Conservation (phyloP, 2,329 filamentous ascomycete species). For the Phoma sp. region DNA sequence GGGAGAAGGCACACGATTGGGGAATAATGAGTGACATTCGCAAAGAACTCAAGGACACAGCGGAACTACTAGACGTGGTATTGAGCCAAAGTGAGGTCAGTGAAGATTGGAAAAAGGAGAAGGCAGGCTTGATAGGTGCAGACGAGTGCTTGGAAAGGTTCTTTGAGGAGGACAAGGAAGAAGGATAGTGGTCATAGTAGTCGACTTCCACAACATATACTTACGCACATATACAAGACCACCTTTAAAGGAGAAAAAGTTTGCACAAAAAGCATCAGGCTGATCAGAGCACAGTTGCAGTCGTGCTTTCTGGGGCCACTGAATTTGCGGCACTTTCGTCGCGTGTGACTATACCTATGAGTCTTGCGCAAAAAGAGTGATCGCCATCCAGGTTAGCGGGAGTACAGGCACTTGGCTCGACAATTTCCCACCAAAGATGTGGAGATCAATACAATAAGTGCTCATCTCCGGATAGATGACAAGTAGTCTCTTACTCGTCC, state of each 20-base stretch:
- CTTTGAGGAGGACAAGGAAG: constrained; percentile 20
- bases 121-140: constrained; percentile 15
- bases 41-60: constrained; percentile 29
- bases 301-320: not conserved
- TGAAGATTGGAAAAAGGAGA: constrained; percentile 27
- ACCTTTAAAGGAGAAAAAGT: too few relatives aligned
- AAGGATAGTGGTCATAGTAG: too few relatives aligned
- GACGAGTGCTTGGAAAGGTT: constrained; percentile 14
- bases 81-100: constrained; percentile 24
- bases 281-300: not conserved
- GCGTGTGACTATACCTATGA: constrained; percentile 9
- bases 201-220: too few relatives aligned
- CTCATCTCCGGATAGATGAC: not conserved
- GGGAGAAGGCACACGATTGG: not conserved
- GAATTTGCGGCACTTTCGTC: not conserved
- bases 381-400: not conserved
- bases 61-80: constrained; percentile 38
- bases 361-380: constrained; percentile 8
- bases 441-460: not conserved
- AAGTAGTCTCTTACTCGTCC: not conserved
- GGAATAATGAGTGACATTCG: not conserved
- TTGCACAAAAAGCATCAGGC: too few relatives aligned
- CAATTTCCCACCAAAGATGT: constrained; percentile 2
- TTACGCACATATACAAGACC: too few relatives aligned
- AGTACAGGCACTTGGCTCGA: constrained; percentile 2